Evolutionary conservation across 1,284 basidiomycete species (phyloP).

Genomic region (Fomitopsis palustris): DNA sequence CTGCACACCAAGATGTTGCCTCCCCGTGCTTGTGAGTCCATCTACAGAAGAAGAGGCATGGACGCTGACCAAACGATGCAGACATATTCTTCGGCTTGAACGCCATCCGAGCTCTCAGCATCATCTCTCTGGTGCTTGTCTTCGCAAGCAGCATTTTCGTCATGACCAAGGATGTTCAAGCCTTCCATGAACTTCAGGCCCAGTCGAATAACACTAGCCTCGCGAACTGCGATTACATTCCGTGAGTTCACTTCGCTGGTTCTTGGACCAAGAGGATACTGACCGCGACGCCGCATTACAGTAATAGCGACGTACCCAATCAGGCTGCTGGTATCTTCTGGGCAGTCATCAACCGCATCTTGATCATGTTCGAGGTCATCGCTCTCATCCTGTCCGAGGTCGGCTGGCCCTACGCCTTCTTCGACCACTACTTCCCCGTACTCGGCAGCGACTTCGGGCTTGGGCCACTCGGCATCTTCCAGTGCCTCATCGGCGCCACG

Average conservation of each 20-base stretch:
- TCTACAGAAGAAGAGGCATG: not conserved
- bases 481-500: slow-evolving; percentile 80
- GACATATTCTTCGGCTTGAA: slow-evolving; percentile 82
- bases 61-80: slow-evolving; percentile 23
- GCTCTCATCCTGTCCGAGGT: slow-evolving; percentile 80
- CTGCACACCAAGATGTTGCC: slow-evolving; percentile 28
- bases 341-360: slow-evolving; percentile 79
- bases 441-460: slow-evolving; percentile 78
- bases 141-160: slow-evolving; percentile 82
- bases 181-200: slow-evolving; percentile 62
- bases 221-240: slow-evolving; percentile 73
- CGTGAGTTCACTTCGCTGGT: slow-evolving; percentile 39
- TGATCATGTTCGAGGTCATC: slow-evolving; percentile 80
- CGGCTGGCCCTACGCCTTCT: slow-evolving; percentile 73
- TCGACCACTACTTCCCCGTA: slow-evolving; percentile 80
- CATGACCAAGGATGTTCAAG: slow-evolving; percentile 76
- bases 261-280: not conserved
- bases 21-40: slow-evolving; percentile 35
- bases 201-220: slow-evolving; percentile 34
- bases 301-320: slow-evolving; percentile 82
- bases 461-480: slow-evolving; percentile 82
- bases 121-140: slow-evolving; percentile 75
- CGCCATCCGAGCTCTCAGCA: slow-evolving; percentile 70
- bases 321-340: slow-evolving; percentile 87
- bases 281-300: slow-evolving; percentile 25